A percentile compares a stretch with the other conserved stretches of the same genome.
These are phyloP conservation scores for Epichloe bromicola DNA, from an alignment of 2,329 filamentous ascomycete species.

Conservation along the genomic window DNA sequence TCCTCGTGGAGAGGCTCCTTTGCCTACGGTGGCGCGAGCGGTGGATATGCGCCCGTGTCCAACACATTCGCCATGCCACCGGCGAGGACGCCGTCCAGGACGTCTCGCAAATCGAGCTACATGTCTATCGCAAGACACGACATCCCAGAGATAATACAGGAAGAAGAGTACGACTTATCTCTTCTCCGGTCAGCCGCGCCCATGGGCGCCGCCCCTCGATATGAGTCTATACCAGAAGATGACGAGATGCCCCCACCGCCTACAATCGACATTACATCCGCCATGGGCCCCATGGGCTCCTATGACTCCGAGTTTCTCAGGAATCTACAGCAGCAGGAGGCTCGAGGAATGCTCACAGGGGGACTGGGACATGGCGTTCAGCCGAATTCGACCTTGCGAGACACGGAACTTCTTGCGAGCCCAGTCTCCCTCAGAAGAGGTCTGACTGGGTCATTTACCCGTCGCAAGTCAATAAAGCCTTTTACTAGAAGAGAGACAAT, in stretches of 20 bases:
- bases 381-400: slow-evolving; percentile 32
- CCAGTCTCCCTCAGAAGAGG: slow-evolving; percentile 20
- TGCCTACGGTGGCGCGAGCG: slow-evolving; percentile 13
- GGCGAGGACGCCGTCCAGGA: slow-evolving; percentile 10
- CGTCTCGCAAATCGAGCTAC: slow-evolving; percentile 14
- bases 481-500: slow-evolving; percentile 28
- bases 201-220: slow-evolving; percentile 22
- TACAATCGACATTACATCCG: slow-evolving; percentile 33
- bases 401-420: slow-evolving; percentile 35
- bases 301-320: slow-evolving; percentile 33
- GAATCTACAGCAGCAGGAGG: slow-evolving; percentile 37
- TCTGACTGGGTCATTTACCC: slow-evolving; percentile 29
- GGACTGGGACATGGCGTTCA: slow-evolving; percentile 42
- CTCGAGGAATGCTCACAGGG: slow-evolving; percentile 41
- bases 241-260: slow-evolving; percentile 14
- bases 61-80: not conserved
- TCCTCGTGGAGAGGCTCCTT: slow-evolving; percentile 17
- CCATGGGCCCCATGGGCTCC: slow-evolving; percentile 29
- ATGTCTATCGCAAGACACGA: slow-evolving; percentile 12
- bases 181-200: slow-evolving; percentile 29
- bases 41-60: slow-evolving; percentile 17
- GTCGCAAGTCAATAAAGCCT: slow-evolving; percentile 13
- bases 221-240: slow-evolving; percentile 20
- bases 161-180: slow-evolving; percentile 31
- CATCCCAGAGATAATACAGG: slow-evolving; percentile 16